Conservation (phyloP, 441 rosid genomes). For the Populus hybrid region DNA sequence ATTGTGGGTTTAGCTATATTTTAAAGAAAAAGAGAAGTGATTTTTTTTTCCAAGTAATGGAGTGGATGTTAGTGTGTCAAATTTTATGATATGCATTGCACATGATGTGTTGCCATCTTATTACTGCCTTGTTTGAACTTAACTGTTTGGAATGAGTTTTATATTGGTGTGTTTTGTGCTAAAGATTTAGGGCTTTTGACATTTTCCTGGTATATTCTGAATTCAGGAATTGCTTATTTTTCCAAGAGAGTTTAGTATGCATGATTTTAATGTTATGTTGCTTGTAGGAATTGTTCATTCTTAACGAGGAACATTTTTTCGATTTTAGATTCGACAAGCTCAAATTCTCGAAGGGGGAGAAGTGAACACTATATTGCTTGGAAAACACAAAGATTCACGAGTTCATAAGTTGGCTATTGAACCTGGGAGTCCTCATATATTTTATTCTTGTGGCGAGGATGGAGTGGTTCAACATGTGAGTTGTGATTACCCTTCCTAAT, state of each 20-base stretch:
- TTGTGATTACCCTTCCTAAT: constrained; percentile 10
- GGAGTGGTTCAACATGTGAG: constrained; percentile 89
- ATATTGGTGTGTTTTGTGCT: not conserved
- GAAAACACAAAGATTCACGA: constrained; percentile 52
- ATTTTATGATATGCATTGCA: not conserved
- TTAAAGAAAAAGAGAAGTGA: not conserved
- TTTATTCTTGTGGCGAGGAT: constrained; percentile 92
- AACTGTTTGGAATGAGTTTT: not conserved
- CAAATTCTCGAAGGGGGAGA: constrained; percentile 58
- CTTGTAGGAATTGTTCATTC: not conserved
- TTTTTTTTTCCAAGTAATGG: not conserved
- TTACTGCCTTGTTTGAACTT: not conserved
- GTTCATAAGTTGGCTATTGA: constrained; percentile 85
- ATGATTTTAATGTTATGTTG: not conserved
- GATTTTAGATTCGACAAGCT: constrained; percentile 69
- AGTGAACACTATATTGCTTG: constrained; percentile 57
- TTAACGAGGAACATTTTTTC: not conserved
- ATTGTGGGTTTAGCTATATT: not conserved
- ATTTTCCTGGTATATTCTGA: not conserved
- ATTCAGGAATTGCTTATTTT: not conserved
- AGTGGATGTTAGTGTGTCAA: not conserved
- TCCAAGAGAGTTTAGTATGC: not conserved
- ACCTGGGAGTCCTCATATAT: constrained; percentile 83
- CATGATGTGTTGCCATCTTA: not conserved
- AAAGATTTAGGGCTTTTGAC: not conserved